Evolutionary conservation across 2,329 filamentous ascomycete genomes (phyloP).

Genomic region (Aspergillus intermedius): DNA sequence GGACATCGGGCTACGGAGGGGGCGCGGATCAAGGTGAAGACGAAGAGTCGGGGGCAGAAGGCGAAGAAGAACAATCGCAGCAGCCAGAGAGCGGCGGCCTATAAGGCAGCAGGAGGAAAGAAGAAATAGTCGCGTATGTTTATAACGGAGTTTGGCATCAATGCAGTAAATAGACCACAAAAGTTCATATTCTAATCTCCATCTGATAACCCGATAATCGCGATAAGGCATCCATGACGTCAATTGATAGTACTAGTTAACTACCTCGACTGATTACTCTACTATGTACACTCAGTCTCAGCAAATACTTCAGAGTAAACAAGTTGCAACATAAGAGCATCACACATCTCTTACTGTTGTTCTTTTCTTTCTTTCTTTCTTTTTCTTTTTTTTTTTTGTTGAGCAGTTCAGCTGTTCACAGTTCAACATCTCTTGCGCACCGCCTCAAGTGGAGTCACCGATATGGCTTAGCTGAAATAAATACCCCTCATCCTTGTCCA

Average conservation of each 20-base stretch:
- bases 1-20: constrained; percentile 37
- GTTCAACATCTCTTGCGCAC: not conserved
- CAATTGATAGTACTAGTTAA: not conserved
- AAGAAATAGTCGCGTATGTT: constrained; percentile 8
- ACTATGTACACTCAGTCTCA: no score
- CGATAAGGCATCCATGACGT: not conserved
- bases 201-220: not conserved
- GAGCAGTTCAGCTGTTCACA: not conserved
- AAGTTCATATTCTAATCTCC: no score
- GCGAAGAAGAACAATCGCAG: constrained; percentile 38
- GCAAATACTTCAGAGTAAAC: no score
- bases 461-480: not conserved
- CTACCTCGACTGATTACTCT: no score
- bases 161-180: no score
- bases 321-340: no score
- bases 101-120: constrained; percentile 32
- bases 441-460: not conserved
- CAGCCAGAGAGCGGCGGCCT: constrained; percentile 38
- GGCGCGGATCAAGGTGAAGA: constrained; percentile 28
- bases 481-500: no score
- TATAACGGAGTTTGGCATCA: not conserved
- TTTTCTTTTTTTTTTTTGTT: not conserved
- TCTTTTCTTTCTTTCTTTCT: not conserved
- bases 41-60: constrained; percentile 34
- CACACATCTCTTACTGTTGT: no score